Evolutionary conservation across 2,329 filamentous ascomycete genomes (phyloP).

Genomic region (Arthrobotrys musiformis): DNA sequence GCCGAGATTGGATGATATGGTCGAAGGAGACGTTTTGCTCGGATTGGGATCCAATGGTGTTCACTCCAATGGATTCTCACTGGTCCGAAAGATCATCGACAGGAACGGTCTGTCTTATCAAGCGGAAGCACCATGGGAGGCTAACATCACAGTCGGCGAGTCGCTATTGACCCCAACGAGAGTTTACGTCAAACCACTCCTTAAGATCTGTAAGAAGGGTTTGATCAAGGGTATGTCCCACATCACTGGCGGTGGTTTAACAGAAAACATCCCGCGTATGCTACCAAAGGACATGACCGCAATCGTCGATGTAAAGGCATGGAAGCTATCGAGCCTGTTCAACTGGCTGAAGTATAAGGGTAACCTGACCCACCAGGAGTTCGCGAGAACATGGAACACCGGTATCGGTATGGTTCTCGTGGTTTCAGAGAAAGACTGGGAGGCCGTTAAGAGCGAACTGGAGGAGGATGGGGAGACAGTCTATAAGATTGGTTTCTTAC

Average conservation of each 20-base stretch:
- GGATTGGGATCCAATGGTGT: slow-evolving; percentile 86
- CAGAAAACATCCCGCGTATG: slow-evolving; percentile 95
- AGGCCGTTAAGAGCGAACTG: slow-evolving; percentile 71
- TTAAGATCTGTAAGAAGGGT: slow-evolving; percentile 71
- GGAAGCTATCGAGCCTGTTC: slow-evolving; percentile 82
- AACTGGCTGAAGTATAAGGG: slow-evolving; percentile 81
- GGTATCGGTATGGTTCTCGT: slow-evolving; percentile 94
- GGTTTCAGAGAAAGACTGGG: slow-evolving; percentile 74
- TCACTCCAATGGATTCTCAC: slow-evolving; percentile 96
- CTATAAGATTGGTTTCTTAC: slow-evolving; percentile 77
- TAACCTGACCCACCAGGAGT: slow-evolving; percentile 80
- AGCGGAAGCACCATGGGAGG: slow-evolving; percentile 80
- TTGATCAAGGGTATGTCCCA: slow-evolving; percentile 92
- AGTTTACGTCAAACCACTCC: slow-evolving; percentile 88
- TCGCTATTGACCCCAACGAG: slow-evolving; percentile 87
- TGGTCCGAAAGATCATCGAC: slow-evolving; percentile 90
- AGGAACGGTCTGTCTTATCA: slow-evolving; percentile 76
- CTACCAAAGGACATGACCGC: slow-evolving; percentile 81
- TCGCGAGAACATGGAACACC: slow-evolving; percentile 93
- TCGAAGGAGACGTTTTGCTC: slow-evolving; percentile 82
- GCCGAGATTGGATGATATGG: slow-evolving; percentile 80
- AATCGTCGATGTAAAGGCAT: slow-evolving; percentile 79
- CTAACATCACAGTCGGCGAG: slow-evolving; percentile 72
- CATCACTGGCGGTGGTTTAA: slow-evolving; percentile 92
- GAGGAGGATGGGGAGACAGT: slow-evolving; percentile 79